These are phyloP conservation scores for Sugiyamaella grinbergsii DNA, from an alignment of 1,139 yeast species.

Conservation along the genomic window DNA sequence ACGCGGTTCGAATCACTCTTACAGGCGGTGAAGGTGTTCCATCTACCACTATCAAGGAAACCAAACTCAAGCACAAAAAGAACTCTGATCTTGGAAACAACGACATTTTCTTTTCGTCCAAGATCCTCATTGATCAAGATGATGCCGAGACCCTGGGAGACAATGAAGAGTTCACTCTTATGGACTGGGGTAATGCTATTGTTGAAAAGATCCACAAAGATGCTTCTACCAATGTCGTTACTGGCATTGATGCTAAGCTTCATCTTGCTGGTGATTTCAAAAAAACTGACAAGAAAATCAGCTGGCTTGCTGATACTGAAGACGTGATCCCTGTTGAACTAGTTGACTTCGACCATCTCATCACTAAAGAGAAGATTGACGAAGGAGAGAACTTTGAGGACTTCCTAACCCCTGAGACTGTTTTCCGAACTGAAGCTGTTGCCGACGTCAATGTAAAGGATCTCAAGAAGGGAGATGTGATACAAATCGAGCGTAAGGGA, in stretches of 20 bases:
- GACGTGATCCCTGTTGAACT: constrained; percentile 72
- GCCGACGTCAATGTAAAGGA: constrained; percentile 79
- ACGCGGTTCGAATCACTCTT: constrained; percentile 60
- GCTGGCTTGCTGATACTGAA: constrained; percentile 87
- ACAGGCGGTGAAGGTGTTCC: constrained; percentile 59
- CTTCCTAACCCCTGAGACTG: constrained; percentile 85
- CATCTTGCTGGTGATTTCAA: constrained; percentile 97
- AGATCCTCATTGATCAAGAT: constrained; percentile 79
- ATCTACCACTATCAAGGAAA: constrained; percentile 59
- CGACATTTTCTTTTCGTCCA: constrained; percentile 66
- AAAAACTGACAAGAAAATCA: constrained; percentile 91
- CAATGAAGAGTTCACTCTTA: constrained; percentile 87
- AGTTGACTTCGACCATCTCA: constrained; percentile 92
- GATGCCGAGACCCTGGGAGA: constrained; percentile 74
- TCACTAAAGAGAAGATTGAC: constrained; percentile 93
- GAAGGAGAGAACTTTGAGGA: constrained; percentile 95
- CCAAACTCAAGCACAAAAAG: constrained; percentile 92
- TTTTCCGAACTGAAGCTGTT: constrained; percentile 74
- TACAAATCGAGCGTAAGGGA: constrained; percentile 97
- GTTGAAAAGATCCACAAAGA: constrained; percentile 66
- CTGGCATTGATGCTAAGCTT: constrained; percentile 72
- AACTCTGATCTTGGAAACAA: constrained; percentile 88
- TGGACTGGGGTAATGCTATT: constrained; percentile 99
- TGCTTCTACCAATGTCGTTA: constrained; percentile 52
- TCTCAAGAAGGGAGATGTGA: constrained; percentile 81